Conservation (phyloP, 192 early-diverging fungal species). For the Podochytrium sp. region DNA sequence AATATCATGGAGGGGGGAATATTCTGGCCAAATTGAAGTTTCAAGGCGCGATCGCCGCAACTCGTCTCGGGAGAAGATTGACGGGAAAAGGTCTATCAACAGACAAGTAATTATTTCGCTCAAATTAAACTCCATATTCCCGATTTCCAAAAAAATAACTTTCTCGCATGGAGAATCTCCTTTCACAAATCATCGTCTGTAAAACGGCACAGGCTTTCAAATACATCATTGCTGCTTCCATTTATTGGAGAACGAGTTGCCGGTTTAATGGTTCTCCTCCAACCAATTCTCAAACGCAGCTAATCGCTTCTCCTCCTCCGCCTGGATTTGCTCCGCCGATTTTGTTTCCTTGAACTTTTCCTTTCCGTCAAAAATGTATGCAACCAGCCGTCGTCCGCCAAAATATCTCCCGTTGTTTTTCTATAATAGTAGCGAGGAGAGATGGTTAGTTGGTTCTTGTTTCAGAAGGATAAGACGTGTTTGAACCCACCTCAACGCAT, state of each 20-base stretch:
- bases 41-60: no score
- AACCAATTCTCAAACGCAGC: slow-evolving; percentile 91
- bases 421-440: slow-evolving; percentile 45
- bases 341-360: slow-evolving; percentile 68
- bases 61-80: no score
- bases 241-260: background rate
- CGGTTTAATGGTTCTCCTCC: slow-evolving; percentile 54
- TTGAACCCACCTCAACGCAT: slow-evolving; percentile 78
- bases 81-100: no score
- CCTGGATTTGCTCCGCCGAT: slow-evolving; percentile 63
- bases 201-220: no score
- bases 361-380: slow-evolving; percentile 82
- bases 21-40: no score
- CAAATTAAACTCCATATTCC: no score
- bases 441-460: background rate
- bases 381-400: slow-evolving; percentile 78
- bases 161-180: no score
- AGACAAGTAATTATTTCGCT: no score
- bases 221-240: no score
- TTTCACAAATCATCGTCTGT: no score
- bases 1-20: no score
- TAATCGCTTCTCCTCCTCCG: slow-evolving; percentile 75
- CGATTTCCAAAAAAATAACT: no score
- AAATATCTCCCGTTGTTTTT: slow-evolving; percentile 91
- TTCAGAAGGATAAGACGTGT: background rate